phyloP scores from a whole-genome alignment of 164 flowering plant species.

The Dillenia suffruticosa region DNA sequence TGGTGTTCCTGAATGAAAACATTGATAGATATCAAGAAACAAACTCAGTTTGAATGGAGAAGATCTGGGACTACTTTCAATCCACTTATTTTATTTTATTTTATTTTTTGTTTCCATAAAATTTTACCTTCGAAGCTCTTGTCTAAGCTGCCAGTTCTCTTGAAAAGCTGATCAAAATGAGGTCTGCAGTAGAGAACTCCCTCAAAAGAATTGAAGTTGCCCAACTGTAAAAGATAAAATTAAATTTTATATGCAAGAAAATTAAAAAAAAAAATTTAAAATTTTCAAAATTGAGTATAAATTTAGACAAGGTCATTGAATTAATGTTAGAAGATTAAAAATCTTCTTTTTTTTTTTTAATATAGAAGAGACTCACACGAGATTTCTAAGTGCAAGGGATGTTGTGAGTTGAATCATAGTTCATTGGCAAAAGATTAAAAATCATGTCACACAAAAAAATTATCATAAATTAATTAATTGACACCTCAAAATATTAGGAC shows the following conservation, averaged over 20 bases:
- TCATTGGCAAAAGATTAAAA: too few relatives aligned
- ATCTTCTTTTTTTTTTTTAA: too few relatives aligned
- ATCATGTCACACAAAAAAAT: too few relatives aligned
- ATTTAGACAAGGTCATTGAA: not conserved
- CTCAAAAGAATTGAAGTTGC: slow-evolving; percentile 92
- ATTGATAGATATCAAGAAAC: not conserved
- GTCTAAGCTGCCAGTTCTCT: slow-evolving; percentile 89
- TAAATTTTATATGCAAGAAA: not conserved
- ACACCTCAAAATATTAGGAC: too few relatives aligned
- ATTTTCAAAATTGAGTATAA: not conserved
- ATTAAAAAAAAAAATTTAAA: not conserved
- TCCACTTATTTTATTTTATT: not conserved
- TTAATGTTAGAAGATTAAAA: too few relatives aligned
- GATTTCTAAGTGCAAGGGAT: too few relatives aligned
- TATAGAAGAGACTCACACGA: too few relatives aligned
- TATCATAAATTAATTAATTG: too few relatives aligned
- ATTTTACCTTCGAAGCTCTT: slow-evolving; percentile 89
- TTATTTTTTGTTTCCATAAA: not conserved
- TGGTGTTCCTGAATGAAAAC: slow-evolving; percentile 62
- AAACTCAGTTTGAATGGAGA: not conserved
- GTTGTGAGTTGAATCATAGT: too few relatives aligned
- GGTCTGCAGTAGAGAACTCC: slow-evolving; percentile 96
- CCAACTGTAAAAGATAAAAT: slow-evolving; percentile 47
- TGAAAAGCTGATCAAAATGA: slow-evolving; percentile 90
- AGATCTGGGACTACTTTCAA: not conserved